Conservation (phyloP, 2,329 filamentous ascomycete genomes). For the Trichoderma koningii region DNA sequence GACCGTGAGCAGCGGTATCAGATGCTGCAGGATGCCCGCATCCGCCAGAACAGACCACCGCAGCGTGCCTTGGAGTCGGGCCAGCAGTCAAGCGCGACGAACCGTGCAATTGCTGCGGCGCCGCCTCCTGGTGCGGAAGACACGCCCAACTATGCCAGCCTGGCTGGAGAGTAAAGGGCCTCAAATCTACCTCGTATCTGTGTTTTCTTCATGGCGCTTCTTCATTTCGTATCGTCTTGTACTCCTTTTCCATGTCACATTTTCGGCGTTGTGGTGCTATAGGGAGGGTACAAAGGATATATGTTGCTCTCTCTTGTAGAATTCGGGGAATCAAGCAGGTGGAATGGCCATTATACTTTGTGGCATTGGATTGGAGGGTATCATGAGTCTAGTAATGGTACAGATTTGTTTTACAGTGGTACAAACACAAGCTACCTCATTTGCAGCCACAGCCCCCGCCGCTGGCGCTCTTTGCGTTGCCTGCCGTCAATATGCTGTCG, state of each 20-base stretch:
- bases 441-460: constrained; percentile 38
- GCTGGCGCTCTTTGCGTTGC: constrained; percentile 38
- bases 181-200: no score
- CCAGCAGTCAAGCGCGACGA: constrained; percentile 38
- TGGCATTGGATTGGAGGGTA: constrained; percentile 29
- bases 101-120: constrained; percentile 53
- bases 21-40: constrained; percentile 72
- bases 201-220: neutral
- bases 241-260: neutral
- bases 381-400: constrained; percentile 29
- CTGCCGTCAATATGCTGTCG: constrained; percentile 75
- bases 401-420: constrained; percentile 21
- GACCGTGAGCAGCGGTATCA: constrained; percentile 80
- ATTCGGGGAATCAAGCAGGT: constrained; percentile 1
- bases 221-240: no score
- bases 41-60: constrained; percentile 40
- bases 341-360: constrained; percentile 20
- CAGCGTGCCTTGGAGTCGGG: constrained; percentile 40
- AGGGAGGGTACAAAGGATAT: constrained; percentile 27
- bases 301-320: constrained; percentile 5
- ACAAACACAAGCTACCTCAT: constrained; percentile 29
- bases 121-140: constrained; percentile 79
- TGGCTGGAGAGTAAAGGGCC: constrained; percentile 69
- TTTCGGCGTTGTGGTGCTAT: constrained; percentile 38
- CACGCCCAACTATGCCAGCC: constrained; percentile 75